Base-by-base conservation (phyloP, 2,329 filamentous ascomycete genomes). In the Xylariomycetidae sp. region DNA sequence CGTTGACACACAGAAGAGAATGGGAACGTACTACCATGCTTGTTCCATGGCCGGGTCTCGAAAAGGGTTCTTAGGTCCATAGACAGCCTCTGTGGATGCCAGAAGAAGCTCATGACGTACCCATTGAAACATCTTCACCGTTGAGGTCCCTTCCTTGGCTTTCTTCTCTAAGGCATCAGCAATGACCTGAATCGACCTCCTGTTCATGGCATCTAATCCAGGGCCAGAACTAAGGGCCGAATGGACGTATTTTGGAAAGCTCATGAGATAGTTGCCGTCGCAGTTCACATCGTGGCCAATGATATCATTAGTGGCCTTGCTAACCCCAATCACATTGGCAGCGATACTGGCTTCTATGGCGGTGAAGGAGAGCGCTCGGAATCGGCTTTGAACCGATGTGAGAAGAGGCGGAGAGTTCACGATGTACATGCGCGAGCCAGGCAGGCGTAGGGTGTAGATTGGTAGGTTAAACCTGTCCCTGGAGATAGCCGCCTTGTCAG, bases 31-130 rank as follows among this genome's bases (percentile, higher is more conserved):
- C 46, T 39, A 41, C 44, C 41, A 50, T 25, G 44, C 44, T 14
- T 42, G 16, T 26, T 45, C 36, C 27, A 47, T 36, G 5, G 8
- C 25, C 10, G 41, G 34, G 23, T 51, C 40, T 2, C 40, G 33
- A 17, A 45, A 48, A 1, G 47, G 49, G 22, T 51, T 50, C 6
- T 34, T 33, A 1, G 41, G 42, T 4, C 47, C 49, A 29, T 51
- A 51, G 4, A 49, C 39, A 5, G 27, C 35, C 4, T 50, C 38
- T 1, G 45, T 45, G 1, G 42, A 34, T 1, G 45, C 49, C 25
- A 46, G 6, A 3, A 46, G 25, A 16, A 49, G 16, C 30, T 50
- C 40, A 6, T 46, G 32, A 12, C 32, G 34, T 2, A 41, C 28
- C 49, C 47, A 50, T 13, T 40, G 16, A 15, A 43, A 49, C 26